Percentiles rank a stretch among this genome's conserved stretches.
These are phyloP conservation scores for Dactylellina parvicollis DNA, from an alignment of 2,329 filamentous ascomycete species.

Conservation along the genomic window DNA sequence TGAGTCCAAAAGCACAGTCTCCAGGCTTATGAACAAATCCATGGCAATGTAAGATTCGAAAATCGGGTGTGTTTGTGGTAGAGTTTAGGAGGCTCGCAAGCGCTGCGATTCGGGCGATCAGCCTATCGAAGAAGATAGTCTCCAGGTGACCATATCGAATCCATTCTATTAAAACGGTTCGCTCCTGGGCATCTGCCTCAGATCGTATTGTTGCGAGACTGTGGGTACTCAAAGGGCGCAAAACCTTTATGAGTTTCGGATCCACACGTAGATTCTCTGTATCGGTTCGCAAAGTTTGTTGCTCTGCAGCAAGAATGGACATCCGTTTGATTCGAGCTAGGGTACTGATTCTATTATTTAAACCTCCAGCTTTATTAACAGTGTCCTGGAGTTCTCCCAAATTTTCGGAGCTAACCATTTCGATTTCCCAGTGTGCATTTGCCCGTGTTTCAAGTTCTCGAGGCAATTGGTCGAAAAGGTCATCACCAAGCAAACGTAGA, in stretches of 20 bases:
- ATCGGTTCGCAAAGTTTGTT: not conserved
- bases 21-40: conserved; percentile 17
- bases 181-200: not conserved
- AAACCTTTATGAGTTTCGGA: not conserved
- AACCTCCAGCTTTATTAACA: not conserved
- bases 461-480: conserved; percentile 16
- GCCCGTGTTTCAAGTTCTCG: conserved; percentile 12
- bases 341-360: conserved; percentile 25
- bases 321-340: conserved; percentile 42
- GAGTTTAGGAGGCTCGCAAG: conserved; percentile 18
- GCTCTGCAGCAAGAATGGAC: conserved; percentile 21
- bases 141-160: conserved; percentile 17
- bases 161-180: conserved; percentile 28
- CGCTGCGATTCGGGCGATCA: conserved; percentile 18
- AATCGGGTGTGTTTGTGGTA: not conserved
- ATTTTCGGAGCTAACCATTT: conserved; percentile 38
- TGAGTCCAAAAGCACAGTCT: conserved; percentile 26
- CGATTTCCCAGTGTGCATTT: conserved; percentile 31
- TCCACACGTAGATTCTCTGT: not conserved
- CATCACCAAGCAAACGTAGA: conserved; percentile 20
- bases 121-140: conserved; percentile 12
- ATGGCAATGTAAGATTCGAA: conserved; percentile 31
- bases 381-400: conserved; percentile 24
- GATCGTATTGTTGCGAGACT: conserved; percentile 1
- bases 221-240: conserved; percentile 7